phyloP scores from a whole-genome alignment of 2,329 filamentous ascomycete genomes.

The Nothophoma quercina region DNA sequence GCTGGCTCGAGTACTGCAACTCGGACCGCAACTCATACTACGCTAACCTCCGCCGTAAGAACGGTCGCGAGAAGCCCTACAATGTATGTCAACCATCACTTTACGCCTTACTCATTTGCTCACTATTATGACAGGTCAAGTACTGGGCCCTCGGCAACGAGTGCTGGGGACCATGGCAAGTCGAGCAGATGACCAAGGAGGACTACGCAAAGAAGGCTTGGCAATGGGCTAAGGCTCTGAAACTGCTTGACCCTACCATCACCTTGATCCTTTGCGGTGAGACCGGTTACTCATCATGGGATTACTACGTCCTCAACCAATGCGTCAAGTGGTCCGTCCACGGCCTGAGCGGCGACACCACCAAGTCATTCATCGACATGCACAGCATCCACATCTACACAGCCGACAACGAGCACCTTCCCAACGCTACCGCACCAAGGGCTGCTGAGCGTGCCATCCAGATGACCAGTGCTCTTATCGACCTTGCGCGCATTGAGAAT shows the following conservation, averaged over 20 bases:
- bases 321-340: conserved; percentile 65
- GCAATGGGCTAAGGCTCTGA: conserved; percentile 76
- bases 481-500: conserved; percentile 76
- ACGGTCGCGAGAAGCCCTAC: conserved; percentile 80
- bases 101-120: not conserved
- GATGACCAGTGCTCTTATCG: conserved; percentile 72
- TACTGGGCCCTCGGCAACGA: conserved; percentile 88
- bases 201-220: conserved; percentile 73
- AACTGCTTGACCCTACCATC: conserved; percentile 74
- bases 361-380: conserved; percentile 72
- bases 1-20: conserved; percentile 89
- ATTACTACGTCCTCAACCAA: conserved; percentile 74
- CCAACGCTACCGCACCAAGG: conserved; percentile 63
- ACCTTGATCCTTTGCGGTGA: conserved; percentile 78
- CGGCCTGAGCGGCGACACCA: conserved; percentile 57
- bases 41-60: conserved; percentile 77
- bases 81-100: conserved; percentile 56
- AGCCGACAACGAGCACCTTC: conserved; percentile 57
- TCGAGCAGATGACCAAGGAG: conserved; percentile 73
- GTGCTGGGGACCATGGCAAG: conserved; percentile 72
- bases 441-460: conserved; percentile 78
- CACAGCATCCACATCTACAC: conserved; percentile 85
- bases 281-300: conserved; percentile 73
- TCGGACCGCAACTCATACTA: conserved; percentile 79
- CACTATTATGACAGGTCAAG: conserved; percentile 59